A percentile compares a stretch with the other conserved stretches of the same genome.
These are phyloP conservation scores for Priceomyces medius DNA, from an alignment of 805 yeast species.

Conservation along the genomic window DNA sequence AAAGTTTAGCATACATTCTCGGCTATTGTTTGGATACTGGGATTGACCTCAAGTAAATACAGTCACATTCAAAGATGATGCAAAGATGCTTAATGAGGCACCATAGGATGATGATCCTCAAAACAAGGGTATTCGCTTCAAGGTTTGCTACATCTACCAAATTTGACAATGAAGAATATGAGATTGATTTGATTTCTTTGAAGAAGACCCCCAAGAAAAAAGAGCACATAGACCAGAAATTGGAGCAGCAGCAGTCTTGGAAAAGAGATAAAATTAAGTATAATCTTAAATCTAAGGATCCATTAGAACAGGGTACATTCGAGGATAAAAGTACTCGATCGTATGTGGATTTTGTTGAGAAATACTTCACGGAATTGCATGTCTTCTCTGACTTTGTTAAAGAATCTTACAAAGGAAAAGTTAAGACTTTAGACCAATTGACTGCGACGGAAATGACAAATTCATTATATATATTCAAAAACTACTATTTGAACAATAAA, in stretches of 20 bases:
- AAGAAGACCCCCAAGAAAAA: conserved; percentile 14
- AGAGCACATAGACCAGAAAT: neutral
- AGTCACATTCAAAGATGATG: no score
- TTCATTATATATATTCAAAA: conserved; percentile 26
- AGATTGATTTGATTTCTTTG: conserved; percentile 23
- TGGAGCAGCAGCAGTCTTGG: neutral
- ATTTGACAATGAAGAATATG: conserved; percentile 18
- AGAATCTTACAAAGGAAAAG: conserved; percentile 20
- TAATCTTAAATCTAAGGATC: conserved; percentile 2
- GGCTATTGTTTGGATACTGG: no score
- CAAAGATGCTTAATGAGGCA: conserved; percentile 1
- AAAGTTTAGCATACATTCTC: no score
- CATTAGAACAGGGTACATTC: conserved; percentile 6
- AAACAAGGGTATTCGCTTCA: neutral
- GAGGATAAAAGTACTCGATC: conserved; percentile 4
- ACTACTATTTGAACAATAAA: conserved; percentile 16
- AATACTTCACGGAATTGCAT: conserved; percentile 18
- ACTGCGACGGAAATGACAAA: conserved; percentile 25
- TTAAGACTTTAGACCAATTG: conserved; percentile 21
- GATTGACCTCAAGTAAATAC: no score
- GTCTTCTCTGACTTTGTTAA: conserved; percentile 20
- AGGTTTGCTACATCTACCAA: conserved; percentile 10
- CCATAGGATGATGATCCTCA: neutral
- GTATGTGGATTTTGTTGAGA: conserved; percentile 16
- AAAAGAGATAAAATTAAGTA: neutral